Evolutionary conservation across 768 basidiomycete genomes (phyloP).

Genomic region (Auricularia heimuer): DNA sequence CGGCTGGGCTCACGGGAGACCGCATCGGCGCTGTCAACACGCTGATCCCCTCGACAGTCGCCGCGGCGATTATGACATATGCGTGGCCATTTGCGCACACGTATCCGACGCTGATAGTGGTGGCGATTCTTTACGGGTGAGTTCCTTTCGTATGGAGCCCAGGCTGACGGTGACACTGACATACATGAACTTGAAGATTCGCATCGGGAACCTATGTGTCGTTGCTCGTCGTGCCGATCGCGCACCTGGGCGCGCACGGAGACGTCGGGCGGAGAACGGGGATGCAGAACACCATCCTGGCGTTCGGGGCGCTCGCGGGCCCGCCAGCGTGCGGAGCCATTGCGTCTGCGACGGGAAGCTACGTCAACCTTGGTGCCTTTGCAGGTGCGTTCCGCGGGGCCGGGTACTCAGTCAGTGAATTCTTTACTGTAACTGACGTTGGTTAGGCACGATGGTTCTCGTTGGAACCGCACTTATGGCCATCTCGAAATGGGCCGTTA

Average conservation of each 20-base stretch:
- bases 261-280: slow-evolving; percentile 61
- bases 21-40: slow-evolving; percentile 49
- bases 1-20: slow-evolving; percentile 19
- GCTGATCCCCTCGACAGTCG: slow-evolving; percentile 51
- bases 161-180: neutral
- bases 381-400: slow-evolving; percentile 30
- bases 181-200: slow-evolving; percentile 28
- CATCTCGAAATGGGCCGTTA: neutral
- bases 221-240: slow-evolving; percentile 45
- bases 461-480: neutral
- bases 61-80: slow-evolving; percentile 51
- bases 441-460: neutral
- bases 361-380: slow-evolving; percentile 43
- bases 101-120: slow-evolving; percentile 35
- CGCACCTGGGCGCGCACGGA: slow-evolving; percentile 46
- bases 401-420: neutral
- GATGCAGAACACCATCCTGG: slow-evolving; percentile 50
- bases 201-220: slow-evolving; percentile 54
- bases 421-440: neutral
- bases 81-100: slow-evolving; percentile 57
- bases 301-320: slow-evolving; percentile 55
- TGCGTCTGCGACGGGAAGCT: slow-evolving; percentile 40
- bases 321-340: slow-evolving; percentile 71
- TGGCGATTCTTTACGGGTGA: slow-evolving; percentile 59
- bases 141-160: slow-evolving; percentile 12